Percentiles rank a stretch among this genome's conserved stretches.
Conservation (phyloP, 179 eudicot genomes). For the Spergularia azorica region DNA sequence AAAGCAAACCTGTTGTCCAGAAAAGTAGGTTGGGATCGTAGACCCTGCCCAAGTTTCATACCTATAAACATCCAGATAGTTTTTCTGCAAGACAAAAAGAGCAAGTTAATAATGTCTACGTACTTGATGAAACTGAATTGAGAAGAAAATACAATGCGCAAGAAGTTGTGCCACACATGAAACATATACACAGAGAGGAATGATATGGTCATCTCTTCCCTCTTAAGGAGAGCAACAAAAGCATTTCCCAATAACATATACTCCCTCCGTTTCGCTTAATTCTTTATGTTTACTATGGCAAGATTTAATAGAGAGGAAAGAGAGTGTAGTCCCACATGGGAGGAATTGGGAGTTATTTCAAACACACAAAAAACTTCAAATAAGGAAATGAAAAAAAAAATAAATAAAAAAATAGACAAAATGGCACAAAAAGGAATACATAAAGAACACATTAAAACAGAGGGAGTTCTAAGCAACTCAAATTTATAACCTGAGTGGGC, state of each 20-base stretch:
- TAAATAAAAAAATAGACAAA: background rate
- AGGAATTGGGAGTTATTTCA: too few relatives aligned
- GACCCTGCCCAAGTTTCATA: slow-evolving; percentile 94
- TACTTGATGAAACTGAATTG: background rate
- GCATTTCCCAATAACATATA: background rate
- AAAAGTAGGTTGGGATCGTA: slow-evolving; percentile 70
- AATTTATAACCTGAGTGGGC: background rate
- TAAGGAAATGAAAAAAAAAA: background rate
- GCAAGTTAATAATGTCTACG: slow-evolving; percentile 9
- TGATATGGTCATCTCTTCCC: too few relatives aligned
- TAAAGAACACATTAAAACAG: too few relatives aligned
- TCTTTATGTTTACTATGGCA: too few relatives aligned
- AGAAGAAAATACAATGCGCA: background rate
- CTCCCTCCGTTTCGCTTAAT: too few relatives aligned
- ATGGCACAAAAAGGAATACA: too few relatives aligned
- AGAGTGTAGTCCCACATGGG: too few relatives aligned
- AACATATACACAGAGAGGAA: background rate
- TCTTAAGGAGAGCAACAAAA: too few relatives aligned
- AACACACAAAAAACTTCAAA: too few relatives aligned
- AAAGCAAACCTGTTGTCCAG: slow-evolving; percentile 83
- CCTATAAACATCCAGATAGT: slow-evolving; percentile 88
- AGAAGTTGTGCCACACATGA: background rate
- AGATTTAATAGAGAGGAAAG: too few relatives aligned
- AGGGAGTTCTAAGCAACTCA: background rate
- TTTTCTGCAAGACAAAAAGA: slow-evolving; percentile 55